Base-by-base conservation (phyloP, 805 yeast species). In the Komagataella pastoris region DNA sequence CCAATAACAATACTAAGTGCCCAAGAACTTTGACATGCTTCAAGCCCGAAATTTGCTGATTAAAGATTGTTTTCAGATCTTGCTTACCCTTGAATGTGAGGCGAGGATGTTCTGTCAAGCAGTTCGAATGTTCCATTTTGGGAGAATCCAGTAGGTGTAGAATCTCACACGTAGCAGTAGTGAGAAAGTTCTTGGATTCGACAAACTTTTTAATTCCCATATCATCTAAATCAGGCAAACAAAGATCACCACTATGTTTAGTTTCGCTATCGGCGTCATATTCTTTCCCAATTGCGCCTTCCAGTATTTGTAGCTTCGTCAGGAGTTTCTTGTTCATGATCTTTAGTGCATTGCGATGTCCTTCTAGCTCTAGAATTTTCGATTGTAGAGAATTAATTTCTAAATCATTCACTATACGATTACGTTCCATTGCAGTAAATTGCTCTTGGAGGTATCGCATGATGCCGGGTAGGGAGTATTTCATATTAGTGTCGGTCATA, bases 401-500 rank as follows among this genome's bases (percentile, higher is more conserved):
- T 56, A 78, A 63, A 58, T 75, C 79, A 53, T 73, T 70, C 64
- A 75, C 66, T 64, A 78, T 76, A 57, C 77, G 71, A 60, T 66
- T 66, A 44, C 62, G 59, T 50, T 68, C 72, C 44, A 65, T 61
- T 12, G 72, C 72, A 21, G 83, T 77, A 61, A 77, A 78, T 55
- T 78, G 83, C n/a, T 76, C 70, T 46, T 80, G 80, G 53, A 78
- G 63, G 58, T 78, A 78, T 58, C 77, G 78, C 66, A 78, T 77
- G 19, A 78, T 77, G 0, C 83, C 83, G 0, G 83, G 83, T 14
- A 78, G 66, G 3, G 82, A 76, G 47, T 68, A 68, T 21, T 64
- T 51, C 8, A 48, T 14, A 21, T 44, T 43, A 19, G 3, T n/a
- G 48, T 48, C 48, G 19, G 48, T 50, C 50, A 51, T 49, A 21